Conservation (phyloP, 2,329 filamentous ascomycete genomes). For the Phialocephala sp. region DNA sequence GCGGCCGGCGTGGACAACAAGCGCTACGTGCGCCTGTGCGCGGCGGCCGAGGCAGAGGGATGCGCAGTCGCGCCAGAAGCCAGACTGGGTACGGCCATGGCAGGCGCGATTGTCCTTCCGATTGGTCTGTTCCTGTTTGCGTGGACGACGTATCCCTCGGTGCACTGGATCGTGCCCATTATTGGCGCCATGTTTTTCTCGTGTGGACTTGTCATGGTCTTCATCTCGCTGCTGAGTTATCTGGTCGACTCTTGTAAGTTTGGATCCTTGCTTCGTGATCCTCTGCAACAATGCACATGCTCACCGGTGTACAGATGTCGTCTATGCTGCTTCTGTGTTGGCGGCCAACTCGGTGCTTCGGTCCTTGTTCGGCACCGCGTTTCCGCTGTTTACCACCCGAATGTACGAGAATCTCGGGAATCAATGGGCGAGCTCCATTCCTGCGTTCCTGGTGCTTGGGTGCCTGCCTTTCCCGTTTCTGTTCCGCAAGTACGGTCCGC, state of each 20-base stretch:
- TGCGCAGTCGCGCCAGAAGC: constrained; percentile 62
- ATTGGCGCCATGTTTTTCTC: constrained; percentile 47
- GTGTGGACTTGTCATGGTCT: constrained; percentile 61
- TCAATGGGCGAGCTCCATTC: constrained; percentile 76
- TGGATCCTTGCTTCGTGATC: constrained; percentile 9
- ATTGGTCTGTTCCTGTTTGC: constrained; percentile 72
- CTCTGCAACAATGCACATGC: constrained; percentile 26
- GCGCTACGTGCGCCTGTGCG: constrained; percentile 46
- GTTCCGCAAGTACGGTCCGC: constrained; percentile 73
- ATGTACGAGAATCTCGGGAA: constrained; percentile 62
- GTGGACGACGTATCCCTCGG: constrained; percentile 4
- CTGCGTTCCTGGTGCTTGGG: constrained; percentile 73
- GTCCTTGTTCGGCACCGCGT: constrained; percentile 69
- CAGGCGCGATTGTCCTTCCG: constrained; percentile 75
- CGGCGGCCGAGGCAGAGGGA: constrained; percentile 40
- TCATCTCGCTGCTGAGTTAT: constrained; percentile 48
- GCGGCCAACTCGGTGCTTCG: constrained; percentile 75
- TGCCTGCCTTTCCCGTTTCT: constrained; percentile 77
- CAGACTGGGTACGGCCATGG: constrained; percentile 79
- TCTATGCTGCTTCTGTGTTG: constrained; percentile 77
- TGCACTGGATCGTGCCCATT: constrained; percentile 60
- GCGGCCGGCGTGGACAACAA: constrained; percentile 52
- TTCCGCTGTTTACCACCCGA: constrained; percentile 71
- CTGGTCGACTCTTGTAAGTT: constrained; percentile 54
- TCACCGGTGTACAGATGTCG: constrained; percentile 56